These are phyloP conservation scores for Euphorbia schlechtendalii DNA, from an alignment of 441 rosid genomes.

Conservation along the genomic window DNA sequence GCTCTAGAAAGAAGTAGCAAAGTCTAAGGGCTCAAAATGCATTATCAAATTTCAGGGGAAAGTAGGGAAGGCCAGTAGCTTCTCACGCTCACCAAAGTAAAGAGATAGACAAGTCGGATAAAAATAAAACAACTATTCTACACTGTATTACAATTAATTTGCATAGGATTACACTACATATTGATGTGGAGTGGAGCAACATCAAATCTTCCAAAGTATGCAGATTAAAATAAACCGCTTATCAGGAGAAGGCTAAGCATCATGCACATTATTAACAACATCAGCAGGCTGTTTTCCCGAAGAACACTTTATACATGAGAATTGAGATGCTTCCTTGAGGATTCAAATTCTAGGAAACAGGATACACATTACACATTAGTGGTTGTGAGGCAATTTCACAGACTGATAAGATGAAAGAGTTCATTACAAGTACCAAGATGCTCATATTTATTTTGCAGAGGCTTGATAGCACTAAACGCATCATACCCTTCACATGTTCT, in stretches of 20 bases:
- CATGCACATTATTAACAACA: neutral
- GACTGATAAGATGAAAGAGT: neutral
- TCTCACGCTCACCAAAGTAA: neutral
- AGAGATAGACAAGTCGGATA: neutral
- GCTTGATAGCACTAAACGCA: conserved; percentile 6
- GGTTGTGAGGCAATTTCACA: neutral
- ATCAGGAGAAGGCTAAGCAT: neutral
- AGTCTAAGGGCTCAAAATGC: too few species aligned
- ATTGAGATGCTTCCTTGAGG: neutral
- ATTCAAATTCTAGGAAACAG: conserved; percentile 3
- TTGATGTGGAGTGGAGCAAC: conserved; percentile 1
- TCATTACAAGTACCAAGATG: neutral
- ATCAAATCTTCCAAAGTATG: neutral
- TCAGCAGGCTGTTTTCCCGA: neutral
- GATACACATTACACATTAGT: neutral
- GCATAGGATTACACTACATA: too few species aligned
- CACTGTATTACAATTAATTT: too few species aligned
- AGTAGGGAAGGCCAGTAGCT: neutral
- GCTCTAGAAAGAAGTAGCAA: too few species aligned
- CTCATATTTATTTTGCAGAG: neutral
- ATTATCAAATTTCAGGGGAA: neutral
- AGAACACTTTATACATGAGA: too few species aligned
- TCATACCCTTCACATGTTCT: neutral
- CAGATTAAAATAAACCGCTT: neutral
- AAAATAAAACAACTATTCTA: too few species aligned